A percentile compares a stretch with the other conserved stretches of the same genome.
phyloP scores from a whole-genome alignment of 306 rosid genomes.

The Quercus berberidifolia region DNA sequence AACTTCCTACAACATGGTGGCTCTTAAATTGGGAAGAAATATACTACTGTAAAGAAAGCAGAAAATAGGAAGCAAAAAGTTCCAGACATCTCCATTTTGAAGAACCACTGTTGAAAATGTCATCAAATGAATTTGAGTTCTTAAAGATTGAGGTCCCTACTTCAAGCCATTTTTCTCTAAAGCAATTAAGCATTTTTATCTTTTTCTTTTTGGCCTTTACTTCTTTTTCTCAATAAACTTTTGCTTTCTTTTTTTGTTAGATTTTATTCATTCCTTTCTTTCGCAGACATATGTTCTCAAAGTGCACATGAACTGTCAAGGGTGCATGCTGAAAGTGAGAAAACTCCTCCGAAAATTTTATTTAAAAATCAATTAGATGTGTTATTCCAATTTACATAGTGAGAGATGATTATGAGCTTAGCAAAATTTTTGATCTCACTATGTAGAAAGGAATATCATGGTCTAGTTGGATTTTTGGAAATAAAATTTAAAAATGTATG shows the following conservation, averaged over 20 bases:
- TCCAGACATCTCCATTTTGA: not conserved
- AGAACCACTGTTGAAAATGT: conserved; percentile 21
- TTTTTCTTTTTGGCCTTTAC: not conserved
- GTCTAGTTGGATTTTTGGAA: too few relatives aligned
- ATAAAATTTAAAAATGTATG: too few relatives aligned
- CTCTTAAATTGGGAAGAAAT: not conserved
- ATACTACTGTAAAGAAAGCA: not conserved
- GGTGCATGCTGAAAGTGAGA: conserved; percentile 46
- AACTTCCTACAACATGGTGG: not conserved
- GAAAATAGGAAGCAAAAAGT: not conserved
- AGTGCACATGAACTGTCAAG: conserved; percentile 55
- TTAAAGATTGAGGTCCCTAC: conserved; percentile 35
- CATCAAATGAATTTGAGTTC: conserved; percentile 27
- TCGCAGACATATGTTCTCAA: conserved; percentile 43
- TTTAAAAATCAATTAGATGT: too few relatives aligned
- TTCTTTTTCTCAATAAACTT: not conserved
- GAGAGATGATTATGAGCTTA: too few relatives aligned
- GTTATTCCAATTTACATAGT: too few relatives aligned
- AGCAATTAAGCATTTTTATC: not conserved
- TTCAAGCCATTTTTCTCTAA: not conserved
- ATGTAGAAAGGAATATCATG: too few relatives aligned
- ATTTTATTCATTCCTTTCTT: not conserved
- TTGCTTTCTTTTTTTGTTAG: not conserved
- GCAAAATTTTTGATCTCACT: too few relatives aligned
- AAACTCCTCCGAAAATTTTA: conserved; percentile 33